phyloP scores from a whole-genome alignment of 768 basidiomycete genomes.

The Chalciporus chontae region DNA sequence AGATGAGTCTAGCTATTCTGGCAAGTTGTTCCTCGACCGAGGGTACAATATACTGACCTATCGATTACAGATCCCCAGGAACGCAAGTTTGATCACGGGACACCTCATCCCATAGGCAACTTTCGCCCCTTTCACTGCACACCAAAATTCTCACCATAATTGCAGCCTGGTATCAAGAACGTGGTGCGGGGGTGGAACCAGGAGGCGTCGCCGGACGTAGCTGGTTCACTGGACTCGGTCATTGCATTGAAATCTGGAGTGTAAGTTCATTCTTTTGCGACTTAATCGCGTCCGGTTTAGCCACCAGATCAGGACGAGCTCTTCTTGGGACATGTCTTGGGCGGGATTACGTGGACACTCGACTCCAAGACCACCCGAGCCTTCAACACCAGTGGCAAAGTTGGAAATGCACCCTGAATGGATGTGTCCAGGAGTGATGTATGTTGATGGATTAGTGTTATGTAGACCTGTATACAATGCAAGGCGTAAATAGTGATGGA shows the following conservation, averaged over 20 bases:
- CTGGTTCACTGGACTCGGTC: conserved; percentile 82
- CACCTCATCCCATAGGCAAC: conserved; percentile 74
- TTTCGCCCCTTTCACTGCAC: background rate
- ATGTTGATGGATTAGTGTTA: conserved; percentile 18
- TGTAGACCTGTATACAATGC: conserved; percentile 27
- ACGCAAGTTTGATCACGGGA: conserved; percentile 59
- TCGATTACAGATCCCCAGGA: conserved; percentile 20
- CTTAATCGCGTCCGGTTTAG: background rate
- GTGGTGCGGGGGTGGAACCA: conserved; percentile 58
- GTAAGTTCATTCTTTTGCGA: conserved; percentile 33
- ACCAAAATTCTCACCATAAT: conserved; percentile 1
- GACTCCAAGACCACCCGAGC: conserved; percentile 69
- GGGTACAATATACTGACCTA: background rate
- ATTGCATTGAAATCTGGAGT: conserved; percentile 75
- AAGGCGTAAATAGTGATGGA: conserved; percentile 26
- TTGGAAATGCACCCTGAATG: conserved; percentile 43
- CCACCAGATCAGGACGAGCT: conserved; percentile 49
- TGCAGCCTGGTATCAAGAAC: conserved; percentile 81
- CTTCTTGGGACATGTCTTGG: conserved; percentile 71
- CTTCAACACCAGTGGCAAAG: conserved; percentile 55
- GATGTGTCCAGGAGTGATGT: conserved; percentile 1
- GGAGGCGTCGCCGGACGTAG: conserved; percentile 60
- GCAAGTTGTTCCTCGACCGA: conserved; percentile 34
- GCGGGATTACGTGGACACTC: conserved; percentile 72
- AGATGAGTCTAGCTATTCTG: conserved; percentile 59